Evolutionary conservation across 78 protist species (phyloP).

Genomic region (Isochrysis galbana): DNA sequence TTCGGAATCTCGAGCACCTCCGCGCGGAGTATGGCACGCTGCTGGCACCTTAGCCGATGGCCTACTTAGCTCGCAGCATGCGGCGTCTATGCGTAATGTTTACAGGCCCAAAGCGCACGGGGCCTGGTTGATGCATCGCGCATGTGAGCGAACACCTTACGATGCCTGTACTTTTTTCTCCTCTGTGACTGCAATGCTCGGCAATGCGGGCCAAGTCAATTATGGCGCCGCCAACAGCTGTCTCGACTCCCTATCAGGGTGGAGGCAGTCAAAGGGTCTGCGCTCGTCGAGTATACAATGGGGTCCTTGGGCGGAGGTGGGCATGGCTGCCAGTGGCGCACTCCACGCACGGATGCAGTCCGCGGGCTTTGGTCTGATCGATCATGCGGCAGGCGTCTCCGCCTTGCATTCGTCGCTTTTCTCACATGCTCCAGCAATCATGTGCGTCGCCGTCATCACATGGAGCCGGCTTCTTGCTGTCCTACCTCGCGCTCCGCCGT

Average conservation of each 20-base stretch:
- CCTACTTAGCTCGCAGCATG: not conserved
- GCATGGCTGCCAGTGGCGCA: not conserved
- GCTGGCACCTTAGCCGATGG: not conserved
- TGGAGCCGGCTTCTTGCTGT: no score
- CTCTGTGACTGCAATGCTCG: constrained; percentile 32
- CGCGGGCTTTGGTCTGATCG: not conserved
- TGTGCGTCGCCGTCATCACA: no score
- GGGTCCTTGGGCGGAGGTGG: not conserved
- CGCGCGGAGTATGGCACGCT: not conserved
- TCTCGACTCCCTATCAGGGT: constrained; percentile 35
- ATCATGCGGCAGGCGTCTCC: not conserved
- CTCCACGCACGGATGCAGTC: not conserved
- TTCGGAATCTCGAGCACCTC: not conserved
- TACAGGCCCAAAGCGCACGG: not conserved
- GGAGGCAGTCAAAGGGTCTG: constrained; percentile 37
- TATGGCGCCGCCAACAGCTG: constrained; percentile 50
- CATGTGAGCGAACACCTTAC: not conserved
- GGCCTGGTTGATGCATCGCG: not conserved
- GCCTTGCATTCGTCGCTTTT: no score
- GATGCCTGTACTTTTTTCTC: constrained; percentile 32
- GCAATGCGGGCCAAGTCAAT: constrained; percentile 39
- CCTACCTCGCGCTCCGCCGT: no score
- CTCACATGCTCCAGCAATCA: no score
- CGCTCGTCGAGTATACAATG: not conserved
- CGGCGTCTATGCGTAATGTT: not conserved